Evolutionary conservation across 208 protist genomes (phyloP), one percentile per base, ranked within the genome.

Genomic region (Blastocrithidia nonstop): DNA sequence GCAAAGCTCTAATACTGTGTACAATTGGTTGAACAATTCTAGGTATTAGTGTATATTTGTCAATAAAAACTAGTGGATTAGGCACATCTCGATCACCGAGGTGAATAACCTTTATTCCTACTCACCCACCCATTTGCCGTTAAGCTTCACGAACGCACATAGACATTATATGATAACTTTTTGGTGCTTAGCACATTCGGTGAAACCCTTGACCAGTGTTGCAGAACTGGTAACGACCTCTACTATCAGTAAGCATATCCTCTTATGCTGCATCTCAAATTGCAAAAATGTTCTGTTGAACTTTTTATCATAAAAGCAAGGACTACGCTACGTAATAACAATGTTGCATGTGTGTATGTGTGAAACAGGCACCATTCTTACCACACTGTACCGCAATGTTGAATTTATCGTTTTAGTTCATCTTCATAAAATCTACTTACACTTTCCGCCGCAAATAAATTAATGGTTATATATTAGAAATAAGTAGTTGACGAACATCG

Each of bases 1-100:
- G 49, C 39, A 93, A 62, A 1, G 48, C 50, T 9, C 71, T 40
- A 3, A 98, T 57, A 0, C 64, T 74, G 25, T 88, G 73, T 15
- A 96, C 68, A 20, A 98, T 83, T 3, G 94, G 94, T 35, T 85
- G 76, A 5, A 98, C 69, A 24, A 98, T 92, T 28, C 85, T 74
- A 3, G 93, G 83, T 17, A 96, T 85, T 28, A 95, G 86, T 15
- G 94, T 98, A 69, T 98, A 98, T 58, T 98, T 98, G 50, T 98
- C 95, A 48, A 98, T 98, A 64, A 98, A 98, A 21, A 97, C 87
- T 0, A 98, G 66, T 5, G 95, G 89, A 44, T 98, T 98, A 9
- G 96, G 96, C 29, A 98, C 96, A 50, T 98, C 95, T 31, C 80
- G 66, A 59, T 98, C 96, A 42, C 96, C 95, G 15, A 98, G 58